Evolutionary conservation across 164 flowering plant genomes (phyloP).

Genomic region (Taxillus chinensis): DNA sequence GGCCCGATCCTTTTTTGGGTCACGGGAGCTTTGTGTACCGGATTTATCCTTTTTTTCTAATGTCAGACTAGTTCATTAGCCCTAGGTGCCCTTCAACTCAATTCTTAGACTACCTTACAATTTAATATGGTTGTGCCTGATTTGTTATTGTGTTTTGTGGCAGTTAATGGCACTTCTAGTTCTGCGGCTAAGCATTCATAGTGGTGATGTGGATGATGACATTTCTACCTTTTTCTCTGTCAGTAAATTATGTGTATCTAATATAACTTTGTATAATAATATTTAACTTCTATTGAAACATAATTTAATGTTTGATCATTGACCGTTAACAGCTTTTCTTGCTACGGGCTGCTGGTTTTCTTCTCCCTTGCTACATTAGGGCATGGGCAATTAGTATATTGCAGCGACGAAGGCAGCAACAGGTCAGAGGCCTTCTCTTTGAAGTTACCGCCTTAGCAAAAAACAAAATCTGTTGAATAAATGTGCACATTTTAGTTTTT

Average conservation of each 20-base stretch:
- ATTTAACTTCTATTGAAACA: neutral
- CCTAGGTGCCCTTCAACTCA: no score
- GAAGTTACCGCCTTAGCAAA: no score
- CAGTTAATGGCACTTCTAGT: constrained; percentile 81
- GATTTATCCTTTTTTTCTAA: no score
- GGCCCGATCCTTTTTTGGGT: no score
- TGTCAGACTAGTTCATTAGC: no score
- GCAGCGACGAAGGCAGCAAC: constrained; percentile 77
- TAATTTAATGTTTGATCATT: constrained; percentile 7
- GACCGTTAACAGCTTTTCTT: constrained; percentile 56
- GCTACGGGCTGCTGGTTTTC: constrained; percentile 87
- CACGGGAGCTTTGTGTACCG: no score
- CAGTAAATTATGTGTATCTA: constrained; percentile 16
- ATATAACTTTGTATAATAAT: neutral
- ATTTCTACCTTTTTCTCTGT: constrained; percentile 65
- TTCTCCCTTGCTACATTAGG: constrained; percentile 91
- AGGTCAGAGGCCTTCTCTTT: constrained; percentile 27
- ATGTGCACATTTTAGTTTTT: no score
- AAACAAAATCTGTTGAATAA: no score
- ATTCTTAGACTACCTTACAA: no score
- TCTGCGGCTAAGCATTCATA: constrained; percentile 45
- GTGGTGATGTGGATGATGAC: constrained; percentile 57
- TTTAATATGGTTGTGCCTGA: neutral
- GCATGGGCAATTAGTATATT: constrained; percentile 90
- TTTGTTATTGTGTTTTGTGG: constrained; percentile 3